These are phyloP conservation scores for Margaritispora aquatica DNA, from an alignment of 495 filamentous ascomycete species.

Conservation along the genomic window DNA sequence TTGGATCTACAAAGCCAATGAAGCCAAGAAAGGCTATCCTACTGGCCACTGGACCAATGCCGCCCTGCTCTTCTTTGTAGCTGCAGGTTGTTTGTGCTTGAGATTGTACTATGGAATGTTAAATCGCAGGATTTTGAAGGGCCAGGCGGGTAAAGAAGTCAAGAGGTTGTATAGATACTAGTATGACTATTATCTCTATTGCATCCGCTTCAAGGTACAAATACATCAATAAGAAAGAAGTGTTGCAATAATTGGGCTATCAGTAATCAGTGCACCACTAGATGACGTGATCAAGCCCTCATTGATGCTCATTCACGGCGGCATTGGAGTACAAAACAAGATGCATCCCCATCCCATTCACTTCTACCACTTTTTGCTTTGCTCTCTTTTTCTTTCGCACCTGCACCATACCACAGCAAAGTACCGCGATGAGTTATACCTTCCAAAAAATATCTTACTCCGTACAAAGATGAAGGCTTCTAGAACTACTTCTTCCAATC, in stretches of 20 bases:
- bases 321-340: neutral
- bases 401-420: neutral
- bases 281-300: neutral
- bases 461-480: neutral
- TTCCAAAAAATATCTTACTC: too few relatives aligned
- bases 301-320: neutral
- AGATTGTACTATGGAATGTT: constrained; percentile 35
- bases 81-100: constrained; percentile 28
- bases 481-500: neutral
- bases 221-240: neutral
- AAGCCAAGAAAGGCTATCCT: constrained; percentile 54
- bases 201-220: neutral
- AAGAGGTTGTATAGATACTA: constrained; percentile 23
- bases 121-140: constrained; percentile 30
- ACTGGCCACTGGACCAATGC: constrained; percentile 56
- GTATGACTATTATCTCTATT: neutral
- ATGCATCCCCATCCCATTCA: neutral
- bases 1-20: constrained; percentile 64
- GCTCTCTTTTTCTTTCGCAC: too few relatives aligned
- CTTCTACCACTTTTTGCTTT: neutral
- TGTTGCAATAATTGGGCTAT: neutral
- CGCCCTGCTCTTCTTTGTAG: constrained; percentile 38
- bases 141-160: constrained; percentile 16
- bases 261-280: neutral
- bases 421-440: neutral